Evolutionary conservation across 2,329 filamentous ascomycete species (phyloP).

Genomic region (Gaeumannomyces tritici): DNA sequence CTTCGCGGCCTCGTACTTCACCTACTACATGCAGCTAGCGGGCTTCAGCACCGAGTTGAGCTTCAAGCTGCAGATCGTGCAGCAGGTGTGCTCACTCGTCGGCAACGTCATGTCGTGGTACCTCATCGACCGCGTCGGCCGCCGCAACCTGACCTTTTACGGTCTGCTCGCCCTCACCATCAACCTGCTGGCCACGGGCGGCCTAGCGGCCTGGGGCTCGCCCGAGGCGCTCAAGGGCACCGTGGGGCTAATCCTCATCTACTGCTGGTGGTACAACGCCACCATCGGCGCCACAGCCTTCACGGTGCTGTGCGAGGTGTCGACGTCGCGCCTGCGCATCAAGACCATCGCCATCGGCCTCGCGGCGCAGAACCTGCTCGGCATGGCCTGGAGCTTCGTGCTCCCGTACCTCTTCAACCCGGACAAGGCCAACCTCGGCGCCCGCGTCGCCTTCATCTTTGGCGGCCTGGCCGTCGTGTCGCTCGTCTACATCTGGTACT

Average conservation of each 20-base stretch:
- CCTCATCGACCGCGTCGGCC: slow-evolving; percentile 25
- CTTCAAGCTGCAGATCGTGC: slow-evolving; percentile 28
- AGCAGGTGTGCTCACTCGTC: slow-evolving; percentile 25
- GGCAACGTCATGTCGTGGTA: slow-evolving; percentile 31
- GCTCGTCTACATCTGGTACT: slow-evolving; percentile 27
- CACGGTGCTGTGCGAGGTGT: slow-evolving; percentile 24
- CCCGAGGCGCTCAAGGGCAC: slow-evolving; percentile 5
- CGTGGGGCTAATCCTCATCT: slow-evolving; percentile 18
- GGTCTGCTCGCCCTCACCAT: slow-evolving; percentile 23
- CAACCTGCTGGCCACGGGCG: slow-evolving; percentile 28
- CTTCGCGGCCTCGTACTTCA: slow-evolving; percentile 26
- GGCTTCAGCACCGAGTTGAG: slow-evolving; percentile 24
- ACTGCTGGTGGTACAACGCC: slow-evolving; percentile 22
- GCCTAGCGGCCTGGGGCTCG: slow-evolving; percentile 16
- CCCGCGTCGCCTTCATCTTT: slow-evolving; percentile 26
- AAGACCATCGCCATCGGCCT: slow-evolving; percentile 27
- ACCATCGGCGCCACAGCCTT: slow-evolving; percentile 26
- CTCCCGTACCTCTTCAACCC: slow-evolving; percentile 13
- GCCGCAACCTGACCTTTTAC: slow-evolving; percentile 23
- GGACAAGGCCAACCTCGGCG: slow-evolving; percentile 19
- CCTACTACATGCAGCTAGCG: slow-evolving; percentile 32
- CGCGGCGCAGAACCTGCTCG: slow-evolving; percentile 19
- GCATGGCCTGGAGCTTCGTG: slow-evolving; percentile 10
- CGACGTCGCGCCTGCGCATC: slow-evolving; percentile 22
- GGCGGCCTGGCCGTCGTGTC: slow-evolving; percentile 17